Evolutionary conservation across 2,329 filamentous ascomycete genomes (phyloP).

Genomic region (Pestalotiopsis sp.): DNA sequence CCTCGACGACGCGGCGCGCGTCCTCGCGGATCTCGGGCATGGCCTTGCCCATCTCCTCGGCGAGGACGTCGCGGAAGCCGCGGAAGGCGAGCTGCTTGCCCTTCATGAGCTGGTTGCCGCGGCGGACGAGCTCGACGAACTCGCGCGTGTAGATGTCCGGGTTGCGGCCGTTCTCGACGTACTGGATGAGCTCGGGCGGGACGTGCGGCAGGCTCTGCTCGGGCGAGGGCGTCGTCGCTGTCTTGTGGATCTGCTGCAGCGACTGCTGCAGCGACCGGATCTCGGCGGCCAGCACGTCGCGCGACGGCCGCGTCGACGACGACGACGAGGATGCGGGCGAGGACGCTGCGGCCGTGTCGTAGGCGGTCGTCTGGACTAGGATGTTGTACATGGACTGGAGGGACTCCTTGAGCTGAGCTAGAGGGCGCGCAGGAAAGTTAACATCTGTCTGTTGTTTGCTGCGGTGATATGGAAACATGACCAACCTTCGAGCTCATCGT

Average conservation of each 20-base stretch:
- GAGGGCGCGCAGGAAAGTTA: neutral
- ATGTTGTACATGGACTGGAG: constrained; percentile 38
- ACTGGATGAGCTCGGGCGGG: constrained; percentile 66
- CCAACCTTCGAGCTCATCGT: constrained; percentile 39
- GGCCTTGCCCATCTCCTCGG: constrained; percentile 56
- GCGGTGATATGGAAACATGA: neutral
- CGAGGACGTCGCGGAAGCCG: constrained; percentile 63
- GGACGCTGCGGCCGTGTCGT: constrained; percentile 45
- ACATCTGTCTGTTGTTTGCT: neutral
- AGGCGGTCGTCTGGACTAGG: constrained; percentile 61
- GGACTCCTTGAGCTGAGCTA: constrained; percentile 36
- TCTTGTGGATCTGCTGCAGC: constrained; percentile 42
- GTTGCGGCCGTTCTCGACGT: constrained; percentile 73
- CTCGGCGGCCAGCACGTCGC: constrained; percentile 58
- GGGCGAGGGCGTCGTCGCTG: constrained; percentile 38
- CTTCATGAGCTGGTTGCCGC: constrained; percentile 67
- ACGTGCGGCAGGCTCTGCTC: constrained; percentile 48
- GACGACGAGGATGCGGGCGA: constrained; percentile 28
- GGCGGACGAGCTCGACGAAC: constrained; percentile 69
- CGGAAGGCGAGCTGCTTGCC: constrained; percentile 66
- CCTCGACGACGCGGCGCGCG: constrained; percentile 51
- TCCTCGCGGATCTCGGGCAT: constrained; percentile 63
- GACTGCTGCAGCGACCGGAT: constrained; percentile 45
- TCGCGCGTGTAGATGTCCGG: constrained; percentile 76
- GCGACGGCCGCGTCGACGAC: constrained; percentile 40